Base-by-base conservation (phyloP, 2,329 filamentous ascomycete genomes). In the Ophiocordyceps sinensis region DNA sequence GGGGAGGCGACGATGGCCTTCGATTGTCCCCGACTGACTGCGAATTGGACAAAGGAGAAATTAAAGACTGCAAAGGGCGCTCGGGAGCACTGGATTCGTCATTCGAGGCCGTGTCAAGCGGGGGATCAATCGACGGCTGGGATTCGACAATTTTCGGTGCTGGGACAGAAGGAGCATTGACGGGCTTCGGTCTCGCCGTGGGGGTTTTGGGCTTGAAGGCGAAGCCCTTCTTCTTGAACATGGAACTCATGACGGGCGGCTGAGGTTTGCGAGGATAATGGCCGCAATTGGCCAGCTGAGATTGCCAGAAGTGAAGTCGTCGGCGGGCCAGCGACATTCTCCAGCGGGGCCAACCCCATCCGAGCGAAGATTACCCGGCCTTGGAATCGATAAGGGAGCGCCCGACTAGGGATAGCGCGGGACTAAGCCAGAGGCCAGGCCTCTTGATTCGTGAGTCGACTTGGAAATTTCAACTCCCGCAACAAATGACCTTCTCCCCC, bases 141-240 rank as follows among this genome's bases (percentile, higher is more conserved):
- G 21, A 38, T 19, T 43, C 42, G 36, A 37, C 29, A 8, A 34
- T 28, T 36, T 42, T 45, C 21, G 42, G 38, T 29, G 43, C 38
- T 21, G 45, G 14, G 9, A 40, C 36, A 29, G 48, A 41, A 43
- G 60, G 54, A 43, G 56, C 52, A 44, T 64, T 57, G 47, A 66
- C 65, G 45, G 57, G 55, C 43, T 68, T 64, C 44, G 71, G 67
- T 53, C 78, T 73, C 48, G 68, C 66, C 29, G 62, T 57, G 28
- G 73, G 75, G 48, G 74, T 73, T 63, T 82, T 85, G 36, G 81
- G 81, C 57, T 82, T 82, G 64, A 86, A 85, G 63, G 68, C 68
- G 43, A 69, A 63, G 50, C 66, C 69, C 50, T 70, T 66, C 61
- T 84, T 82, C 63, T 83, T 83, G 59, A 80, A 70, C 63, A 81